Evolutionary conservation across 2,329 filamentous ascomycete species (phyloP).

Genomic region (Cryphonectria japonica): DNA sequence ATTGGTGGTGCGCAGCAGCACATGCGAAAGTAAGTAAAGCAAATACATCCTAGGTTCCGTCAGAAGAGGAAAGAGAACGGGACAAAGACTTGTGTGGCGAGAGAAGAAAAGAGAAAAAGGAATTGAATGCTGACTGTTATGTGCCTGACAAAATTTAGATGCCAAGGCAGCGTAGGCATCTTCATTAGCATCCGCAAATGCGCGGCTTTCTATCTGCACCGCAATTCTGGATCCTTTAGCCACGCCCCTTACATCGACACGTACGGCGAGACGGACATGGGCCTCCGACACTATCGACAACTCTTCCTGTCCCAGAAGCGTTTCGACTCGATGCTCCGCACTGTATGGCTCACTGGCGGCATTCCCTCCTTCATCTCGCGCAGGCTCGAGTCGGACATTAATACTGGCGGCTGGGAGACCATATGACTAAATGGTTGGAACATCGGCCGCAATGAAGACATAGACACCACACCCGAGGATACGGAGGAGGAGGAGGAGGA

Average conservation of each 20-base stretch:
- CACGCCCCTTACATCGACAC: slow-evolving; percentile 92
- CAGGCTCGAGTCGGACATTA: slow-evolving; percentile 92
- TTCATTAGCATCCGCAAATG: slow-evolving; percentile 98
- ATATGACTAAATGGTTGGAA: slow-evolving; percentile 44
- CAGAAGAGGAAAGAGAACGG: too few species aligned
- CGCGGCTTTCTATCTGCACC: slow-evolving; percentile 84
- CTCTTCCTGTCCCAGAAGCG: slow-evolving; percentile 91
- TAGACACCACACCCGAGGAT: neutral
- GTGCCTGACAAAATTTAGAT: slow-evolving; percentile 60
- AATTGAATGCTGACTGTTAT: slow-evolving; percentile 21
- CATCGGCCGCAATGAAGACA: slow-evolving; percentile 5
- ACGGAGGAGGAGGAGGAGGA: slow-evolving; percentile 8
- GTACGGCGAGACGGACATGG: slow-evolving; percentile 94
- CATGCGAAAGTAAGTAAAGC: slow-evolving; percentile 72
- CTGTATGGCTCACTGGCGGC: slow-evolving; percentile 83
- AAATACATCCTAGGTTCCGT: too few species aligned
- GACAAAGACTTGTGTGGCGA: too few species aligned
- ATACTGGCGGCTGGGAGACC: slow-evolving; percentile 98
- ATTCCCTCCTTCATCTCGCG: slow-evolving; percentile 88
- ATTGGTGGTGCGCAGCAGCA: slow-evolving; percentile 91
- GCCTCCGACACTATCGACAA: slow-evolving; percentile 83
- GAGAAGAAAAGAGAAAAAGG: too few species aligned
- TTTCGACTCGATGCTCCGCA: slow-evolving; percentile 86
- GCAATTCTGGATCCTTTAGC: slow-evolving; percentile 79
- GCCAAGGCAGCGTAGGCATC: slow-evolving; percentile 85